Evolutionary conservation across 192 early-diverging fungal genomes (phyloP), one percentile per base, ranked within the genome.

Genomic region (Pilobolus umbonatus): DNA sequence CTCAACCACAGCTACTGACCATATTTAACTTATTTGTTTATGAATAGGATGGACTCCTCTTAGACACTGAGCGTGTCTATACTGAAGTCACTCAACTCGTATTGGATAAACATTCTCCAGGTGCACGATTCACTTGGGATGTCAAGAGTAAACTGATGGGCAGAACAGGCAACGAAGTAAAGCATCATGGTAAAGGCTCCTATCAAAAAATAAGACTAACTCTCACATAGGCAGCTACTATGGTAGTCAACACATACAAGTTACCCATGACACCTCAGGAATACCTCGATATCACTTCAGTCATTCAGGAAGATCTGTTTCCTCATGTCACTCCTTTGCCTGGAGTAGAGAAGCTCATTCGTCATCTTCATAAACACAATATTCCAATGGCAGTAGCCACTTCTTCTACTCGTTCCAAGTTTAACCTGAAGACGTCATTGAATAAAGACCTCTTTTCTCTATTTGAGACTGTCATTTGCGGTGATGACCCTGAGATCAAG

Each of bases 51-150:
- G 88, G 88, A 32, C 77, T 88, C 25, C 77, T 90, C 32, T 74
- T 88, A 21, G 91, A 94, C 65, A 95, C 94, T 8, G 94, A 97
- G 75, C 75, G 78, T 17, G 83, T 97, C 53, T 97, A 97, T 71
- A 86, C 91, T 5, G 75, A 88, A 64, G 92, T 94, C 17, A 90
- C 92, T 7, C 80, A 85, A 21, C 79, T 85, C 45, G 87, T 98
- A 54, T 74, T 96, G 26, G 80, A 71, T 40, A 87, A 88, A 49
- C 89, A 83, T 60, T 87, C 65, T 19, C 36, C 61, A 25, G 71
- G 89, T 30, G 79, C 81, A 57, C 68, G 43, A 7, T 88, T 85
- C 54, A 73, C 75, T 10, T 80, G 81, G 32, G 84, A 86, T 42
- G 76, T 86, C 62, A 91, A 88, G 65, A 63, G 78, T 42, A 83